Evolutionary conservation across 2,329 filamentous ascomycete species (phyloP), one percentile per base, ranked within the genome.

Genomic region (Aspergillus sp.): DNA sequence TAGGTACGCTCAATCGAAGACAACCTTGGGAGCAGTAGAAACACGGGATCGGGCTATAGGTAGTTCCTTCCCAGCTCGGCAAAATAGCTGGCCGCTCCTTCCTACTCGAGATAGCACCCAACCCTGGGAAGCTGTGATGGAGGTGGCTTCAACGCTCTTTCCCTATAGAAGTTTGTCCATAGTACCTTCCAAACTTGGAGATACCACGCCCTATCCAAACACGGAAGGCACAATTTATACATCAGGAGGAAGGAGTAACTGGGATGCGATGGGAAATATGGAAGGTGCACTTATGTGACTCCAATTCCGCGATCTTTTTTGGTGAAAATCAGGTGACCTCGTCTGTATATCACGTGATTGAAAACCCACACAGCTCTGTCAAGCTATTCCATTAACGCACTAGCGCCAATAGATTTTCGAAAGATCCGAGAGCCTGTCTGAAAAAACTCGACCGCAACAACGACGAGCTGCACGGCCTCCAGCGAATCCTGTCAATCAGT

Each of bases 381-480:
- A 2, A 41, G 52, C 73, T 75, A 74, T 51, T 39, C 58, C 61
- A 2, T 0, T 34, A 54, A 33, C 1, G 58, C 61, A n/a, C 60
- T 75, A 75, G 73, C 66, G 67, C 53, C 6, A 46, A 67, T 66
- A 71, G 66, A 72, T 73, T 75, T 74, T 74, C 71, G 69, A 73
- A 72, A 71, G 70, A 71, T 70, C 70, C 66, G 65, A 68, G 68
- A 71, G 68, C 67, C 68, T 69, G 68, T 52, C 49, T 62, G 61
- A 73, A 73, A 73, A 73, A 69, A 72, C 71, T 74, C 71, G 70
- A 70, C 70, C 65, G 70, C 66, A 64, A 72, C 66, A 70, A 70
- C 70, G 70, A 73, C 69, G 63, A 73, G 67, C 69, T 72, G 58
- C 61, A 64, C 68, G 68, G 70, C 67, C 65, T 70, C 64, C 66